Conservation (phyloP, 2,329 filamentous ascomycete genomes). For the Aspergillus pseudoviridinutans region DNA sequence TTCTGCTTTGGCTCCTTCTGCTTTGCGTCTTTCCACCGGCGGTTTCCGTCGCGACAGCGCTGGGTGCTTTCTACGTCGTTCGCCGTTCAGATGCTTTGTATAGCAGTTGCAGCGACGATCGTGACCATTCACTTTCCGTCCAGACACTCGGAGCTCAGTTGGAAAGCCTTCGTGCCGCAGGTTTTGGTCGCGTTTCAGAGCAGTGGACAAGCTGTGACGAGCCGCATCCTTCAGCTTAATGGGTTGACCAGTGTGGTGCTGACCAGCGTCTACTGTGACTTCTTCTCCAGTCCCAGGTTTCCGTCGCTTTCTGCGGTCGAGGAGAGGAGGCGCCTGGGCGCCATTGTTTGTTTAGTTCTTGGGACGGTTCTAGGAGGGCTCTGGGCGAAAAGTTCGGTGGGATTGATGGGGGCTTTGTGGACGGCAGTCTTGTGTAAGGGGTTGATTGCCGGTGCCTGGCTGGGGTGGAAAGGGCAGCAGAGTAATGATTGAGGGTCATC, state of each 20-base stretch:
- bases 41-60: constrained; percentile 38
- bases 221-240: constrained; percentile 64
- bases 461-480: constrained; percentile 54
- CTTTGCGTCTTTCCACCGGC: constrained; percentile 66
- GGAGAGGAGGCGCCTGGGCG: constrained; percentile 50
- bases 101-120: constrained; percentile 51
- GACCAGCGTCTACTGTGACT: constrained; percentile 76
- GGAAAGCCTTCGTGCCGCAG: constrained; percentile 63
- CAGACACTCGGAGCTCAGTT: constrained; percentile 45
- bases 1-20: constrained; percentile 71
- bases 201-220: constrained; percentile 73
- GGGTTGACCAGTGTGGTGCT: constrained; percentile 74
- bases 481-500: neutral
- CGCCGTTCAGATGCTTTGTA: constrained; percentile 48
- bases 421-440: constrained; percentile 56
- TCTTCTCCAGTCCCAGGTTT: constrained; percentile 64
- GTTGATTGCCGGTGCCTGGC: constrained; percentile 55
- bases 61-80: constrained; percentile 52
- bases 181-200: constrained; percentile 71
- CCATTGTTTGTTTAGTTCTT: constrained; percentile 49
- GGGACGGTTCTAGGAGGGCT: constrained; percentile 54
- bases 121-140: constrained; percentile 46
- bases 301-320: constrained; percentile 41
- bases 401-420: constrained; percentile 57
- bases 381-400: constrained; percentile 50